Evolutionary conservation across 768 basidiomycete genomes (phyloP).

Genomic region (Pleurotus giganteus): DNA sequence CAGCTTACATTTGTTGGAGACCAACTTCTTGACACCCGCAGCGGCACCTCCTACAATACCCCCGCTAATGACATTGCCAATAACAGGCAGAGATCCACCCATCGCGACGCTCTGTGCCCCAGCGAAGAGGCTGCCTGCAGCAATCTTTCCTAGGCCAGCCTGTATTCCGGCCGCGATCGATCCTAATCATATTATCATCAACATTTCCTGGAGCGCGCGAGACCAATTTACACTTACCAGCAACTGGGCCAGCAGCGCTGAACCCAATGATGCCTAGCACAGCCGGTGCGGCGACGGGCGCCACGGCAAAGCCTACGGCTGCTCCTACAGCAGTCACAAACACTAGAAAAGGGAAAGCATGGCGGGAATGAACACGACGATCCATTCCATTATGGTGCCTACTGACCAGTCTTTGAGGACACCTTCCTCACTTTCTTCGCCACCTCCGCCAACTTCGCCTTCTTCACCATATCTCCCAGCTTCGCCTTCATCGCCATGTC

Average conservation of each 20-base stretch:
- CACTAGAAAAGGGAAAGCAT: background rate
- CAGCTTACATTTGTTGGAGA: slow-evolving; percentile 12
- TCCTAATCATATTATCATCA: slow-evolving; percentile 1
- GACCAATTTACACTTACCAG: slow-evolving; percentile 1
- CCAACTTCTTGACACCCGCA: background rate
- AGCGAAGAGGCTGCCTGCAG: slow-evolving; percentile 10
- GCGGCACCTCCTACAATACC: slow-evolving; percentile 1
- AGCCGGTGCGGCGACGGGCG: slow-evolving; percentile 14
- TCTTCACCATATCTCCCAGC: no score
- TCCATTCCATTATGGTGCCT: no score
- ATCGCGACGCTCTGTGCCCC: slow-evolving; percentile 13
- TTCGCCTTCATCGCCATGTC: no score
- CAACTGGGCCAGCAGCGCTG: slow-evolving; percentile 12
- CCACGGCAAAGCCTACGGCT: slow-evolving; percentile 10
- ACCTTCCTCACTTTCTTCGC: background rate
- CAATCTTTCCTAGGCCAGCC: slow-evolving; percentile 4
- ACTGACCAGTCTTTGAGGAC: background rate
- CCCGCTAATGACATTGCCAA: slow-evolving; percentile 7
- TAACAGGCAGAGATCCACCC: slow-evolving; percentile 10
- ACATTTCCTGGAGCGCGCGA: background rate
- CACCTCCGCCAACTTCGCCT: background rate
- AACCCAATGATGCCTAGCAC: slow-evolving; percentile 6
- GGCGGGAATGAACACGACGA: no score
- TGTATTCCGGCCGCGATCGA: slow-evolving; percentile 12
- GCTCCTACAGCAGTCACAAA: background rate